Evolutionary conservation across 2,329 filamentous ascomycete genomes (phyloP), one percentile per base, ranked within the genome.

Genomic region (Periconia digitata): DNA sequence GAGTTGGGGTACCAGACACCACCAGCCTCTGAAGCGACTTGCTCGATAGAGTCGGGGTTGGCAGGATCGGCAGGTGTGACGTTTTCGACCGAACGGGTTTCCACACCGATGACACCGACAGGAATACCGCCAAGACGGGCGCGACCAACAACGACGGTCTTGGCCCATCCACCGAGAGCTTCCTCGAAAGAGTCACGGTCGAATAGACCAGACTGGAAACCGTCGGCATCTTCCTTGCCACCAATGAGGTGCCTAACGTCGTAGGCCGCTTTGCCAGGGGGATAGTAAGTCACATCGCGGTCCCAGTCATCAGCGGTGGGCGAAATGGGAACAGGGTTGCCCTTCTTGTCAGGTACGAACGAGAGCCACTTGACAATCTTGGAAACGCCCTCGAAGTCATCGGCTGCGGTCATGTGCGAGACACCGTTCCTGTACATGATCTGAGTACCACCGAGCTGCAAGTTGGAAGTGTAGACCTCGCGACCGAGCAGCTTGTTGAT

Each of bases 371-470:
- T 88, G 42, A 97, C 90, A 69, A 99, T 97, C 82, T 95, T 95
- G 66, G 89, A 91, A 18, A 99, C 89, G 83, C 94, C 94, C 66
- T 92, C 92, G 64, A 99, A 97, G 77, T 99, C 94, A 67, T 99
- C 92, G 62, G 87, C 89, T 66, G 94, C 94, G 60, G 92, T 96
- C 89, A 97, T 92, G 79, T 99, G 94, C 18, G 94, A 97, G 36
- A 99, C 94, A 84, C 94, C 94, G 72, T 99, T 99, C 78, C 90
- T 92, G 85, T 99, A 97, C 94, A 99, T 99, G 82, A 99, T 99
- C 76, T 99, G 94, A n/a, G 94, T 99, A 63, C 94, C 94, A 85
- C 94, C 94, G 58, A 99, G 90, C 80, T 99, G 94, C 69, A 99
- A 77, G 82, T 99, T 99, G 52, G 94, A 97, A 20, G 94, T 96